Evolutionary conservation across 2,329 filamentous ascomycete species (phyloP).

Genomic region (Trichophyton rubrum): DNA sequence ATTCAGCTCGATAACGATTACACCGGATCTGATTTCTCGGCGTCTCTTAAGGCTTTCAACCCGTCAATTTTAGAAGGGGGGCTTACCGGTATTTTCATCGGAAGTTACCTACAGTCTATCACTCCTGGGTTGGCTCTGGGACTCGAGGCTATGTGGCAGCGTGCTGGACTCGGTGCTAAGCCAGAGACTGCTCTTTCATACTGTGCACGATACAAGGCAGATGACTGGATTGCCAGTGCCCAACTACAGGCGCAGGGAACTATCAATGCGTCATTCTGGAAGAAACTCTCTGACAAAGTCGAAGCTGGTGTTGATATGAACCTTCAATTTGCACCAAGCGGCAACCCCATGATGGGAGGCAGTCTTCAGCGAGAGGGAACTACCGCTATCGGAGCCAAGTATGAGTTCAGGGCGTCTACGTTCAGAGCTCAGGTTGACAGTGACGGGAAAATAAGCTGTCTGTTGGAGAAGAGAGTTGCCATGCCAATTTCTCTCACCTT

Average conservation of each 20-base stretch:
- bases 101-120: constrained; percentile 86
- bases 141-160: constrained; percentile 88
- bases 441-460: constrained; percentile 79
- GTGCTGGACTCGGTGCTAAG: constrained; percentile 65
- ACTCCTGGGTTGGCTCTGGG: constrained; percentile 79
- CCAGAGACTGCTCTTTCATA: constrained; percentile 90
- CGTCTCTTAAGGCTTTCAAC: constrained; percentile 86
- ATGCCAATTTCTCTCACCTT: constrained; percentile 89
- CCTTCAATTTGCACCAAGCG: constrained; percentile 60
- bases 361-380: constrained; percentile 72
- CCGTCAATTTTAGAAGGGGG: constrained; percentile 88
- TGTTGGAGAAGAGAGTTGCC: constrained; percentile 91
- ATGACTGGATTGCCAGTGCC: constrained; percentile 84
- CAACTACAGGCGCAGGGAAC: constrained; percentile 82
- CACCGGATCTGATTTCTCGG: constrained; percentile 82
- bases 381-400: constrained; percentile 88
- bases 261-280: constrained; percentile 88
- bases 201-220: constrained; percentile 77
- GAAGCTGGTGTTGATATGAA: constrained; percentile 94
- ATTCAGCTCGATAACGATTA: constrained; percentile 93
- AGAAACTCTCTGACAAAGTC: constrained; percentile 80
- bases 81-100: constrained; percentile 87
- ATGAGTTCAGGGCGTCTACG: constrained; percentile 90
- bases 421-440: constrained; percentile 96
- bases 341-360: constrained; percentile 59